Percentiles rank a stretch among this genome's conserved stretches.
phyloP scores from a whole-genome alignment of 352 stramenopile species.

The Phytophthora sojae region DNA sequence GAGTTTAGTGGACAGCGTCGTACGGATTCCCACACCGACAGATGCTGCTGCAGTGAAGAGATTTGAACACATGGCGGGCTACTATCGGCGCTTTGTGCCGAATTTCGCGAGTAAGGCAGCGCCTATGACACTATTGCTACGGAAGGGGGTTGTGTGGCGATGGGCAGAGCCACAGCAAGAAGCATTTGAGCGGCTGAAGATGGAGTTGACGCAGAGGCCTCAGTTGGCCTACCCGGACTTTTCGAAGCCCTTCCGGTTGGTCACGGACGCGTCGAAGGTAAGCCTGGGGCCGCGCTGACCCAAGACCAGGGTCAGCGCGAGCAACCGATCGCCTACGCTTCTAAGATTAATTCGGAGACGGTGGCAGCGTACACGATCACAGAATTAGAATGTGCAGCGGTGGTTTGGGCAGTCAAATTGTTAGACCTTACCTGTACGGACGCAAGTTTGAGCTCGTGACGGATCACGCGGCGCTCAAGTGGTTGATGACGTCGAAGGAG shows the following conservation, averaged over 20 bases:
- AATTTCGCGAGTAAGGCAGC: constrained; percentile 15
- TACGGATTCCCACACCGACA: constrained; percentile 6
- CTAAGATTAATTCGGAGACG: constrained; percentile 22
- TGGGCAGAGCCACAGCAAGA: constrained; percentile 26
- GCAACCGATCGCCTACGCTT: constrained; percentile 26
- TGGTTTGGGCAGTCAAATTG: too few relatives aligned
- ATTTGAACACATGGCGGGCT: constrained; percentile 39
- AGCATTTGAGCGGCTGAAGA: constrained; percentile 29
- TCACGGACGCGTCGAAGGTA: constrained; percentile 29
- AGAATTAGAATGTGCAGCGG: constrained; percentile 39
- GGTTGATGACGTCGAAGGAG: not conserved
- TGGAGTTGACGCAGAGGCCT: not conserved
- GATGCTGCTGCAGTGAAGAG: constrained; percentile 11
- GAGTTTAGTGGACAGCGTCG: constrained; percentile 6
- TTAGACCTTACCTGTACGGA: not conserved
- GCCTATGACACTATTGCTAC: constrained; percentile 27
- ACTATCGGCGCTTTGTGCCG: constrained; percentile 34
- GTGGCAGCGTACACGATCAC: constrained; percentile 35
- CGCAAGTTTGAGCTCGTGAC: not conserved
- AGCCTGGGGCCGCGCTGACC: constrained; percentile 31
- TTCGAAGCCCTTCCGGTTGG: constrained; percentile 29
- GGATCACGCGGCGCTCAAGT: too few relatives aligned
- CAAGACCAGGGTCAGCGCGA: constrained; percentile 23
- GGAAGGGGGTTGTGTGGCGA: constrained; percentile 24
- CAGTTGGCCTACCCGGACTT: constrained; percentile 38